These are phyloP conservation scores for Daldinia eschscholtzii DNA, from an alignment of 2,329 filamentous ascomycete genomes.

Conservation along the genomic window DNA sequence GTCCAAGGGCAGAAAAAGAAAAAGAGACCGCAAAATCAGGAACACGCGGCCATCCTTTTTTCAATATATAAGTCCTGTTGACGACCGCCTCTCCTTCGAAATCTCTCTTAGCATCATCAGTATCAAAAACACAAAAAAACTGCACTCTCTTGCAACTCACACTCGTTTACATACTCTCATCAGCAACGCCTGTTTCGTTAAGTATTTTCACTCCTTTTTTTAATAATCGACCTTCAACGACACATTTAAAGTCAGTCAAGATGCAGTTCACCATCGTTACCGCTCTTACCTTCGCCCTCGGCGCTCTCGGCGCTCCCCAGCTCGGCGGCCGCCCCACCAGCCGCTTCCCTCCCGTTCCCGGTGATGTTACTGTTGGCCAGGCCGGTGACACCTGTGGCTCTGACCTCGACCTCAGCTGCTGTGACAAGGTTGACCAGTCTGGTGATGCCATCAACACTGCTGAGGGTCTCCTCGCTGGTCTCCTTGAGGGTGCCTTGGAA, in stretches of 20 bases:
- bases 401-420: constrained; percentile 52
- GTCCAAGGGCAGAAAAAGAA: constrained; percentile 24
- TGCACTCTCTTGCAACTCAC: constrained; percentile 42
- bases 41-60: constrained; percentile 19
- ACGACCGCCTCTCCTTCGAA: constrained; percentile 20
- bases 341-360: constrained; percentile 34
- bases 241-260: constrained; percentile 48
- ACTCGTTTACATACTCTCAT: constrained; percentile 42
- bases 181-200: constrained; percentile 35
- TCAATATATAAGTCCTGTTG: constrained; percentile 42
- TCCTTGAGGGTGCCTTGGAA: constrained; percentile 45
- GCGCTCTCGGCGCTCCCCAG: constrained; percentile 48
- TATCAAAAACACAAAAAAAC: constrained; percentile 37
- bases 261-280: constrained; percentile 59
- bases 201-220: constrained; percentile 28
- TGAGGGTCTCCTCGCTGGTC: constrained; percentile 47
- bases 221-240: constrained; percentile 33
- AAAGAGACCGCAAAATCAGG: constrained; percentile 14
- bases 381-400: constrained; percentile 50
- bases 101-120: constrained; percentile 32
- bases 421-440: constrained; percentile 50
- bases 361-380: constrained; percentile 48
- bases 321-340: constrained; percentile 10
- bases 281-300: constrained; percentile 54
- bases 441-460: constrained; percentile 47